Percentiles rank a stretch among this genome's conserved stretches.
phyloP scores from a whole-genome alignment of 1,284 basidiomycete species.

The Fomitopsis betulina region DNA sequence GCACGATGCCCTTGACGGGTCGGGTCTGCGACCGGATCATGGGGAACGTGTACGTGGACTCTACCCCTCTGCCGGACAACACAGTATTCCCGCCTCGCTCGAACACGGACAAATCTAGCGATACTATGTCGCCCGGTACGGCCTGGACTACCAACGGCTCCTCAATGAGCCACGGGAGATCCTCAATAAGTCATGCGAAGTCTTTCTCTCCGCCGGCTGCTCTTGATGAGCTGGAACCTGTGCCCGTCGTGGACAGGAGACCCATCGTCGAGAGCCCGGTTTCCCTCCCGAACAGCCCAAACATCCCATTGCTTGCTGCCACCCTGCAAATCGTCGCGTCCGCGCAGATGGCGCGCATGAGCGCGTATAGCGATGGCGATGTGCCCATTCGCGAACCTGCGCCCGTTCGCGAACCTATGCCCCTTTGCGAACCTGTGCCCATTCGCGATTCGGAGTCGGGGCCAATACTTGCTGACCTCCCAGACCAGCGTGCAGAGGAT shows the following conservation, averaged over 20 bases:
- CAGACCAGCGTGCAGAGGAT: neutral
- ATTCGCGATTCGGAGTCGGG: too few species aligned
- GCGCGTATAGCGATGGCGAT: neutral
- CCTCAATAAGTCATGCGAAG: neutral
- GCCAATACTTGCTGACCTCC: neutral
- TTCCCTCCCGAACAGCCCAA: neutral
- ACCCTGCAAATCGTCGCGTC: neutral
- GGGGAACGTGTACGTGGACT: neutral
- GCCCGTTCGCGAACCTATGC: too few species aligned
- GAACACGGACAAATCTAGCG: neutral
- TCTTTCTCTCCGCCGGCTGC: neutral
- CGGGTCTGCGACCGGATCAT: neutral
- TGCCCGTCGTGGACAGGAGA: neutral
- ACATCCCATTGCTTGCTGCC: neutral
- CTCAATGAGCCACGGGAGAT: neutral
- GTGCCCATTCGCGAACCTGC: too few species aligned
- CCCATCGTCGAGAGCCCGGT: neutral
- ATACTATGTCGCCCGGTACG: neutral
- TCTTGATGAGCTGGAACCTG: neutral
- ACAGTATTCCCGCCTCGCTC: neutral
- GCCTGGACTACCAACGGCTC: neutral
- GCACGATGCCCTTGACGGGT: neutral
- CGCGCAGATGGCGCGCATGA: neutral
- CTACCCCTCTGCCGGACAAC: neutral
- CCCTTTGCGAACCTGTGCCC: too few species aligned